phyloP scores from a whole-genome alignment of 1,139 yeast genomes.

The Eremothecium gossypii region DNA sequence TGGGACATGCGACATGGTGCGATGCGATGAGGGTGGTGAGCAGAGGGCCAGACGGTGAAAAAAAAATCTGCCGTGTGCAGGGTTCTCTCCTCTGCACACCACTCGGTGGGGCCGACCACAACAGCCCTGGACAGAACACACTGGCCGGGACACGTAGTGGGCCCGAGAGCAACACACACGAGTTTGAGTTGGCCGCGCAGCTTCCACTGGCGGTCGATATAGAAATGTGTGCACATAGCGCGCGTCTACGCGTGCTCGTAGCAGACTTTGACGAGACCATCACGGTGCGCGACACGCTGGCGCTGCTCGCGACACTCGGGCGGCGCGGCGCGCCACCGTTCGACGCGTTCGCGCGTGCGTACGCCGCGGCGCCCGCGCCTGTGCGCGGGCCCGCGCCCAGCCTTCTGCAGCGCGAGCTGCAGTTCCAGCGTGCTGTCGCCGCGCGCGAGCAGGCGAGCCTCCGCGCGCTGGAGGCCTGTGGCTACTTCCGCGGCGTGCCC shows the following conservation, averaged over 20 bases:
- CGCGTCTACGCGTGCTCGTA: conserved; percentile 16
- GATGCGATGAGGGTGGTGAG: conserved; percentile 1
- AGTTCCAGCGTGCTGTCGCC: conserved; percentile 14
- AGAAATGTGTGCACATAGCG: conserved; percentile 23
- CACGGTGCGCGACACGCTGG: conserved; percentile 22
- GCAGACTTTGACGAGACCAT: conserved; percentile 30
- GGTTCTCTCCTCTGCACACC: too few species aligned
- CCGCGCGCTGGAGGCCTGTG: conserved; percentile 15
- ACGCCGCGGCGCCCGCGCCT: conserved; percentile 10
- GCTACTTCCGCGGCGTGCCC: conserved; percentile 17
- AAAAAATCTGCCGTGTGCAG: too few species aligned
- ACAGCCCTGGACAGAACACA: too few species aligned
- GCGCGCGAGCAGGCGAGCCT: conserved; percentile 21
- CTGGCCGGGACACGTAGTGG: too few species aligned
- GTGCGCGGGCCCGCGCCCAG: conserved; percentile 1
- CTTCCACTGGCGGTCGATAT: conserved; percentile 15
- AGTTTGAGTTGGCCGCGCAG: conserved; percentile 24
- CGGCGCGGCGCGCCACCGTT: neutral
- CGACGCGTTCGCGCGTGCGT: conserved; percentile 17
- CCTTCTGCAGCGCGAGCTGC: conserved; percentile 12
- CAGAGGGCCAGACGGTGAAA: neutral
- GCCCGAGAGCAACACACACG: conserved; percentile 10
- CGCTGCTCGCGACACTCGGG: conserved; percentile 20
- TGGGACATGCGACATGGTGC: conserved; percentile 41
- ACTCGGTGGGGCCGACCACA: too few species aligned